Evolutionary conservation across 1,139 yeast genomes (phyloP).

Genomic region (Diutina mesorugosa): DNA sequence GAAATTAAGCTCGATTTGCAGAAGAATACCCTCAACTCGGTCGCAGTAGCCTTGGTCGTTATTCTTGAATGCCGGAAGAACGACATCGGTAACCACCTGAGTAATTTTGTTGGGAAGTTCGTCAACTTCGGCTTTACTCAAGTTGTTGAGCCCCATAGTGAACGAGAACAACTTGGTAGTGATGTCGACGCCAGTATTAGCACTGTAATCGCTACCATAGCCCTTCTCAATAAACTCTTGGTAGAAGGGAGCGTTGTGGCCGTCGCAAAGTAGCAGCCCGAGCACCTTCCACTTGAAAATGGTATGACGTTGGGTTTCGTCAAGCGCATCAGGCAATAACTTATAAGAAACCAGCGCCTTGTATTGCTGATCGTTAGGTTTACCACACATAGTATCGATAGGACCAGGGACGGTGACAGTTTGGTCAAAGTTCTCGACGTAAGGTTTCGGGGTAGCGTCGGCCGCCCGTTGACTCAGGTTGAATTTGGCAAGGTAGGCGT

Average conservation of each 20-base stretch:
- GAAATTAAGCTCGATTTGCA: constrained; percentile 73
- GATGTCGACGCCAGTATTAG: constrained; percentile 80
- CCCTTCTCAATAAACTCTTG: constrained; percentile 77
- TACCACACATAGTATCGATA: constrained; percentile 54
- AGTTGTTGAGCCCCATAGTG: constrained; percentile 78
- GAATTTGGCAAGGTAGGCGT: constrained; percentile 26
- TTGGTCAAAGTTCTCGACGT: constrained; percentile 10
- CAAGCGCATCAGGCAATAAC: constrained; percentile 54
- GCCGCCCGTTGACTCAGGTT: constrained; percentile 38
- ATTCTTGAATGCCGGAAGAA: constrained; percentile 25
- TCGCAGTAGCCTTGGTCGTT: constrained; percentile 22
- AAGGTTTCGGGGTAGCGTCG: constrained; percentile 18
- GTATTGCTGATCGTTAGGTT: constrained; percentile 56
- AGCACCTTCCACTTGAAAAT: constrained; percentile 65
- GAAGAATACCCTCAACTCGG: constrained; percentile 72
- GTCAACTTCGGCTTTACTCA: constrained; percentile 36
- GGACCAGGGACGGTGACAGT: constrained; percentile 48
- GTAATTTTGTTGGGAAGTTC: constrained; percentile 32
- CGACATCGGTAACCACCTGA: constrained; percentile 21
- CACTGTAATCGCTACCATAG: constrained; percentile 73
- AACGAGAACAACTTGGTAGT: constrained; percentile 70
- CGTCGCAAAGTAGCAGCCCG: constrained; percentile 67
- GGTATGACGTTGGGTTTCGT: constrained; percentile 38
- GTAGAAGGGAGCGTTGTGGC: constrained; percentile 85
- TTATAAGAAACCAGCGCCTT: constrained; percentile 84